Evolutionary conservation across 306 rosid species (phyloP).

Genomic region (Erythrophleum fordii): DNA sequence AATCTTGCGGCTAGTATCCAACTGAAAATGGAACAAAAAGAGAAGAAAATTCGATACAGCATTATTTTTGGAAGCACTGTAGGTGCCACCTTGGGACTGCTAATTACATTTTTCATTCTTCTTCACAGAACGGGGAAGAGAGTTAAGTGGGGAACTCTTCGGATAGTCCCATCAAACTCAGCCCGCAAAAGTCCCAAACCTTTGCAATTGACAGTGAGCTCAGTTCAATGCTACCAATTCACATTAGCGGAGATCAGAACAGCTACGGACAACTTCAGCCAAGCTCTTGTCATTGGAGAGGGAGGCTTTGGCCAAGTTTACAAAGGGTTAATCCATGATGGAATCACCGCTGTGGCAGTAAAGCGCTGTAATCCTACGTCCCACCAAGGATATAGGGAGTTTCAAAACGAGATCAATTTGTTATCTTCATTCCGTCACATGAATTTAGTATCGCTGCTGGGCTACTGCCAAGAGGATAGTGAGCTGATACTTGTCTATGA

Average conservation of each 20-base stretch:
- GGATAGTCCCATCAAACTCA: not conserved
- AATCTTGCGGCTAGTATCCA: constrained; percentile 42
- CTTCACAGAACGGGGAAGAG: constrained; percentile 2
- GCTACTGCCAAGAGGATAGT: constrained; percentile 51
- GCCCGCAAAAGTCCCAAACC: constrained; percentile 1
- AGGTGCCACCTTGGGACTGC: constrained; percentile 28
- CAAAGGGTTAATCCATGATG: constrained; percentile 44
- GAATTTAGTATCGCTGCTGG: constrained; percentile 50
- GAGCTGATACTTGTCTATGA: constrained; percentile 61
- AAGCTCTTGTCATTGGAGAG: constrained; percentile 45
- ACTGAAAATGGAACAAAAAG: constrained; percentile 14
- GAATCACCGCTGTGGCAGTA: constrained; percentile 36
- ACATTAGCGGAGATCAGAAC: constrained; percentile 45
- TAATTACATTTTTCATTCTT: constrained; percentile 18
- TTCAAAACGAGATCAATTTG: constrained; percentile 47
- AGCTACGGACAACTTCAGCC: constrained; percentile 49
- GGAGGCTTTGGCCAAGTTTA: constrained; percentile 66
- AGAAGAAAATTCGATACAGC: not conserved
- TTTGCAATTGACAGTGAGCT: constrained; percentile 27
- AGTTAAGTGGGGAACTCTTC: constrained; percentile 5
- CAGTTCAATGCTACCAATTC: constrained; percentile 39
- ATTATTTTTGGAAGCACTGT: constrained; percentile 17
- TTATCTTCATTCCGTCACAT: constrained; percentile 43
- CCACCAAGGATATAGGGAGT: constrained; percentile 51
- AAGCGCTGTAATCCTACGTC: constrained; percentile 54